phyloP scores from a whole-genome alignment of 108 stramenopile species.

The Asterionellopsis glacialis region DNA sequence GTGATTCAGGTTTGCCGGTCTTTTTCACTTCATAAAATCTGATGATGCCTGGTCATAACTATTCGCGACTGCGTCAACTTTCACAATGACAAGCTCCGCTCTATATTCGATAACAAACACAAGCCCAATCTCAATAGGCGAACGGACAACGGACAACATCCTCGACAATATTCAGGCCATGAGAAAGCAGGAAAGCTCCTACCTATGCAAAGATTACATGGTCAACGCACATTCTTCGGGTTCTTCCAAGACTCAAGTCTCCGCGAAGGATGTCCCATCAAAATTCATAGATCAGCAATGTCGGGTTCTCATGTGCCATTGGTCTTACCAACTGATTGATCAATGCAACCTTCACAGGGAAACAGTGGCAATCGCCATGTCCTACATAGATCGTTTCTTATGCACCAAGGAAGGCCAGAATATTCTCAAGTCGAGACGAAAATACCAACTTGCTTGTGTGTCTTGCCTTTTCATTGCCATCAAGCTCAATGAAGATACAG shows the following conservation, averaged over 20 bases:
- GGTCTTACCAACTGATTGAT: conserved; percentile 59
- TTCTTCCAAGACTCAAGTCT: background rate
- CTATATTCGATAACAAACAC: too few relatives aligned
- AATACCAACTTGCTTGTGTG: conserved; percentile 63
- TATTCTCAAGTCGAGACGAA: conserved; percentile 23
- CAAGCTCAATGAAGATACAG: conserved; percentile 52
- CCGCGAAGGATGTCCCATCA: background rate
- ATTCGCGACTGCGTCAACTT: too few relatives aligned
- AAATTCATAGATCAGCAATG: conserved; percentile 23
- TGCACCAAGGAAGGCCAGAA: conserved; percentile 11
- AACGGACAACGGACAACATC: conserved; percentile 6
- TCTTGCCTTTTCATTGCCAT: conserved; percentile 62
- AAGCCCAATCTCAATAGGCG: too few relatives aligned
- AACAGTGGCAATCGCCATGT: conserved; percentile 58
- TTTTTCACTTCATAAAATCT: too few relatives aligned
- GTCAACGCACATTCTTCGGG: background rate
- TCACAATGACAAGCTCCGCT: too few relatives aligned
- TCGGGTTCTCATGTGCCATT: conserved; percentile 14
- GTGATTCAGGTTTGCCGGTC: too few relatives aligned
- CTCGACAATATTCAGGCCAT: conserved; percentile 23
- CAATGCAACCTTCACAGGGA: conserved; percentile 50
- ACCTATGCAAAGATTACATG: conserved; percentile 25
- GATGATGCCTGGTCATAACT: too few relatives aligned
- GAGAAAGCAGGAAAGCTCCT: conserved; percentile 27
- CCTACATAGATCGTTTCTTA: conserved; percentile 50